Evolutionary conservation across 352 stramenopile genomes (phyloP).

Genomic region (Pythium grandisporangium): DNA sequence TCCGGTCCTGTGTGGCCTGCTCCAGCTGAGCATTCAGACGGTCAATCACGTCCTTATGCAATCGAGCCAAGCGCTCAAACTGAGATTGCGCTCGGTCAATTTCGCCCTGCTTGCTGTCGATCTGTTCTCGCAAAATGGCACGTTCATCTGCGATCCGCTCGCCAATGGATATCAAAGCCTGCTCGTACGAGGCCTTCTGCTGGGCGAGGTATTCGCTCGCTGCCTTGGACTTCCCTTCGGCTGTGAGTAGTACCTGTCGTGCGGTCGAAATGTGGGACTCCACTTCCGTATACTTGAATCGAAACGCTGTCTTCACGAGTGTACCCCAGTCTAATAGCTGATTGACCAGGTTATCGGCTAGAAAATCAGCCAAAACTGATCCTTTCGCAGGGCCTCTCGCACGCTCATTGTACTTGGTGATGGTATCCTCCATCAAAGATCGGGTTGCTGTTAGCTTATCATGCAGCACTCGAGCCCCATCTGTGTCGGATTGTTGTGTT

Average conservation of each 20-base stretch:
- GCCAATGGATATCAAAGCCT: constrained; percentile 35
- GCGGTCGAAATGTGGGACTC: constrained; percentile 23
- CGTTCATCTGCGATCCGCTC: constrained; percentile 46
- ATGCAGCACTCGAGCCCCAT: constrained; percentile 27
- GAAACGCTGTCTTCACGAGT: constrained; percentile 37
- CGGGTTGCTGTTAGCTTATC: constrained; percentile 22
- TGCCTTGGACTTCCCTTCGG: constrained; percentile 51
- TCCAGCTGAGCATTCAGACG: constrained; percentile 39
- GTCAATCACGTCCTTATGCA: constrained; percentile 55
- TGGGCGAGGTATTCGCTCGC: constrained; percentile 46
- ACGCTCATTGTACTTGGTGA: constrained; percentile 33
- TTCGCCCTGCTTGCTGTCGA: constrained; percentile 42
- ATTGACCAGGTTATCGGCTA: constrained; percentile 37
- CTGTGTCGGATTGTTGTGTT: too few relatives aligned
- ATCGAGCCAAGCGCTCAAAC: constrained; percentile 33
- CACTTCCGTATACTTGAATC: constrained; percentile 26
- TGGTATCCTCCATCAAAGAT: constrained; percentile 20
- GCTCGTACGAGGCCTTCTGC: constrained; percentile 58
- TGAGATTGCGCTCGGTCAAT: constrained; percentile 46
- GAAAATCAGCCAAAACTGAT: constrained; percentile 28
- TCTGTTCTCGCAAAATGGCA: constrained; percentile 32
- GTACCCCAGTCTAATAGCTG: constrained; percentile 47
- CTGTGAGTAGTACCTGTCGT: constrained; percentile 32
- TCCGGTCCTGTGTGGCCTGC: constrained; percentile 47
- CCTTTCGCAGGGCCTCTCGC: constrained; percentile 18